phyloP scores from a whole-genome alignment of 345 rosid species.

The Gossypium stocksii region DNA sequence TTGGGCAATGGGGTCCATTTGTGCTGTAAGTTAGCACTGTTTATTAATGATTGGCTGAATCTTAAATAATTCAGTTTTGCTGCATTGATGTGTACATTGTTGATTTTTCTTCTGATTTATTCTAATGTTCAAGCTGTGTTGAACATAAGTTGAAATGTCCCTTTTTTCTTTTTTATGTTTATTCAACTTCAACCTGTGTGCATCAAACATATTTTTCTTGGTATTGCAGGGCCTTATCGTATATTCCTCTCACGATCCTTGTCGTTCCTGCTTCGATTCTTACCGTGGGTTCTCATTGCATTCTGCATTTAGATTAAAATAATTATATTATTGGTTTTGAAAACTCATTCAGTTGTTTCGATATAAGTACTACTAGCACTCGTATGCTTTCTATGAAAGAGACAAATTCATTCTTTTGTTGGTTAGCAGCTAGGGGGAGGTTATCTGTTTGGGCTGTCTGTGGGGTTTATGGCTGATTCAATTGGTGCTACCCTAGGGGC shows the following conservation, averaged over 20 bases:
- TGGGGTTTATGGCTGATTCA: slow-evolving; percentile 10
- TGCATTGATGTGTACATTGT: not conserved
- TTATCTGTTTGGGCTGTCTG: not conserved
- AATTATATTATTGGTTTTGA: not conserved
- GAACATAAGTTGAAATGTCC: no score
- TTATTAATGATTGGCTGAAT: not conserved
- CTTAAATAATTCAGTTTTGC: not conserved
- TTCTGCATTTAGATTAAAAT: not conserved
- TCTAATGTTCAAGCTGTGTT: no score
- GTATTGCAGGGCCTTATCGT: not conserved
- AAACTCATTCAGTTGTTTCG: not conserved
- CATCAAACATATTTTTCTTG: not conserved
- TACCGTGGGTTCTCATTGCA: not conserved
- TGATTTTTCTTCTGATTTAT: not conserved
- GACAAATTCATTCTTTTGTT: not conserved
- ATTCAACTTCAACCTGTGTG: not conserved
- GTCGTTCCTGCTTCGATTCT: slow-evolving; percentile 1
- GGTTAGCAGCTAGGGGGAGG: slow-evolving; percentile 8
- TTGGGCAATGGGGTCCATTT: not conserved
- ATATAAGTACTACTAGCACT: not conserved
- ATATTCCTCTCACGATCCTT: slow-evolving; percentile 1
- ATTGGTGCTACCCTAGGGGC: not conserved
- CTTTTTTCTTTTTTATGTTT: no score
- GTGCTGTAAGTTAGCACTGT: slow-evolving; percentile 3
- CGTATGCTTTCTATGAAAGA: not conserved